Conservation (phyloP, 257 asterid species). For the Nemophila menziesii region DNA sequence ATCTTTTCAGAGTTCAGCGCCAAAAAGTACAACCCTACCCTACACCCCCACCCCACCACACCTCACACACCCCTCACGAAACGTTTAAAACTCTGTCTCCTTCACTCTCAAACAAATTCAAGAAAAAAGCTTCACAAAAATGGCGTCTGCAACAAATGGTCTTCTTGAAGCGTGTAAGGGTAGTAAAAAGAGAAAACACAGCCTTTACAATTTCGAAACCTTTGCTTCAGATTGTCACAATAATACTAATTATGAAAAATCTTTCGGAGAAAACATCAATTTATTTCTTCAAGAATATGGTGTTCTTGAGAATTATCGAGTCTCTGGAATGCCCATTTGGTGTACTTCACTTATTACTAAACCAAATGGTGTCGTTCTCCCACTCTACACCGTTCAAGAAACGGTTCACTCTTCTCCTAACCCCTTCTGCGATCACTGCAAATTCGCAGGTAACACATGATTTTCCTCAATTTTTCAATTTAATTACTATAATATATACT, state of each 20-base stretch:
- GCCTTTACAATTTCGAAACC: neutral
- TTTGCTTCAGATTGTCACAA: neutral
- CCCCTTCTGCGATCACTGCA: constrained; percentile 60
- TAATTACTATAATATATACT: neutral
- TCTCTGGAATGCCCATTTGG: constrained; percentile 52
- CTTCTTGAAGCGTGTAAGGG: constrained; percentile 1
- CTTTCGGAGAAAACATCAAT: constrained; percentile 48
- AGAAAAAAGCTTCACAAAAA: neutral
- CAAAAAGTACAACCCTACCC: neutral
- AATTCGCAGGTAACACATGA: constrained; percentile 35
- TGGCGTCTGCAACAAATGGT: neutral
- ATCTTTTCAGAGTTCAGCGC: neutral
- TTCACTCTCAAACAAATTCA: neutral
- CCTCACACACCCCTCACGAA: neutral
- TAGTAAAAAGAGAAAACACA: neutral
- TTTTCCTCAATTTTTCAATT: constrained; percentile 1
- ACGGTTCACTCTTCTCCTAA: constrained; percentile 32
- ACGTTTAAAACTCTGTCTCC: neutral
- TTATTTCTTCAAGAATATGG: constrained; percentile 41
- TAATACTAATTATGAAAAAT: no score
- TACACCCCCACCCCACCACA: no score
- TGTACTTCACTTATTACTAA: constrained; percentile 25
- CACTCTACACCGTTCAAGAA: constrained; percentile 55
- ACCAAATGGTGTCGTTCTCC: constrained; percentile 30
- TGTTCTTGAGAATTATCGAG: constrained; percentile 27